Evolutionary conservation across 208 protist species (phyloP).

Genomic region (Novymonas esmeraldas): DNA sequence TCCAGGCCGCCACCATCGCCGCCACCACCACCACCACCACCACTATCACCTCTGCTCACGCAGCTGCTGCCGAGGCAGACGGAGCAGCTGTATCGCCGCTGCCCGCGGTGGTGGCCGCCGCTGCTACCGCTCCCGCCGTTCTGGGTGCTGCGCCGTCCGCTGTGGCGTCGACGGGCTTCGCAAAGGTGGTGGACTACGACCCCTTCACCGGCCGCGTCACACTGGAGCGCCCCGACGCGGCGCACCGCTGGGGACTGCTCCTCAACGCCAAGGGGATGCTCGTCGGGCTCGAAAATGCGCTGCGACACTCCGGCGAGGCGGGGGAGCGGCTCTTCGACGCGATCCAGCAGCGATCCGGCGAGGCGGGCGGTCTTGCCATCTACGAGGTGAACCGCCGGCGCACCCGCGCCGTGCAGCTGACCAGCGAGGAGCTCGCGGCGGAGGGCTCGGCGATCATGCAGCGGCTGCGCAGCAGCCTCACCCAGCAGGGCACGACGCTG

Average conservation of each 20-base stretch:
- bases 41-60: too few relatives aligned
- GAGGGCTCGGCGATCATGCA: constrained; percentile 15
- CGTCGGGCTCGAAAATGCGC: constrained; percentile 51
- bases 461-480: constrained; percentile 19
- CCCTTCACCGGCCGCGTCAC: constrained; percentile 30
- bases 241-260: constrained; percentile 58
- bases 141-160: constrained; percentile 3
- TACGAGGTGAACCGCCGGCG: constrained; percentile 44
- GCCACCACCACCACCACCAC: not conserved
- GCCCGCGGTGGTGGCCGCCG: not conserved
- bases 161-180: not conserved
- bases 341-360: constrained; percentile 39
- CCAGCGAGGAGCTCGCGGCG: constrained; percentile 8
- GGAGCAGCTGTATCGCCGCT: too few relatives aligned
- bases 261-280: constrained; percentile 44
- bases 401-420: constrained; percentile 26
- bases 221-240: constrained; percentile 39
- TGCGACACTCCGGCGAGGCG: constrained; percentile 44
- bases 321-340: constrained; percentile 47
- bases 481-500: constrained; percentile 17
- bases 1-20: constrained; percentile 3
- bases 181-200: constrained; percentile 31
- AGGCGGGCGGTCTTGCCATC: constrained; percentile 35
- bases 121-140: too few relatives aligned
- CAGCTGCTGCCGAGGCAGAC: too few relatives aligned